phyloP scores from a whole-genome alignment of 306 rosid species.

The Fragaria nilgerrensis region DNA sequence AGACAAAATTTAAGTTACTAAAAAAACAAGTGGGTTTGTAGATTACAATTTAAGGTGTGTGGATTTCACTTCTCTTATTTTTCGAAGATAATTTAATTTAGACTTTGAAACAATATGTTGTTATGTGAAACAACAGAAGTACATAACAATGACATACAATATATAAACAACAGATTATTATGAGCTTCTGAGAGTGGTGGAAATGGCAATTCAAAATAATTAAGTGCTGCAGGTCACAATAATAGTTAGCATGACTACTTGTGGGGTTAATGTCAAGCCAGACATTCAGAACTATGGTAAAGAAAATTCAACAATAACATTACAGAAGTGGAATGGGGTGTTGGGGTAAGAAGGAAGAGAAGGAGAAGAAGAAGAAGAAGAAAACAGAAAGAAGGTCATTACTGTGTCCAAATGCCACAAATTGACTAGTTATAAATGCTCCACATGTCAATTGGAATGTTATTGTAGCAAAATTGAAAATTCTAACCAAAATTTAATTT shows the following conservation, averaged over 20 bases:
- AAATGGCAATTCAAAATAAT: conserved; percentile 9
- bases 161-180: neutral
- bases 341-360: neutral
- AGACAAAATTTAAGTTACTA: no score
- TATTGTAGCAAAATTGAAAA: neutral
- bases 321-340: neutral
- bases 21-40: no score
- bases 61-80: no score
- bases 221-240: neutral
- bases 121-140: no score
- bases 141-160: no score
- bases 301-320: neutral
- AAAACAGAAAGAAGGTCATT: neutral
- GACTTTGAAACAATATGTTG: no score
- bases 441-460: neutral
- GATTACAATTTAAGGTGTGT: no score
- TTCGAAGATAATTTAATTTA: no score
- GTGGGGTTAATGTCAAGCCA: neutral
- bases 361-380: neutral
- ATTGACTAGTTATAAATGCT: neutral
- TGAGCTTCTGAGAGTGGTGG: conserved; percentile 3
- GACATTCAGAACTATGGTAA: neutral
- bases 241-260: neutral
- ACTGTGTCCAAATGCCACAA: neutral
- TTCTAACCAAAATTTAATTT: neutral